Evolutionary conservation across 164 flowering plant species (phyloP).

Genomic region (Vitis rupestris): DNA sequence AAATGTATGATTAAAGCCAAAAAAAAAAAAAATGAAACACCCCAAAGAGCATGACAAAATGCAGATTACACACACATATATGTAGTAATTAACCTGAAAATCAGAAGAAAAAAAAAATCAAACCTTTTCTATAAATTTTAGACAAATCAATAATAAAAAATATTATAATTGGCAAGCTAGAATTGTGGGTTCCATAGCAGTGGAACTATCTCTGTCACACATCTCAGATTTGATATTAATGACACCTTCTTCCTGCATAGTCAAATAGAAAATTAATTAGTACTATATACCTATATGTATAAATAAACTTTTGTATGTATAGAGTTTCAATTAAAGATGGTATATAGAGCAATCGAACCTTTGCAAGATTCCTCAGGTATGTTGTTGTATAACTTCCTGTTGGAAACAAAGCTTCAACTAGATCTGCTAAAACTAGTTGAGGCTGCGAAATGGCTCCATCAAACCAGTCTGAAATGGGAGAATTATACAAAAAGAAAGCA

Average conservation of each 20-base stretch:
- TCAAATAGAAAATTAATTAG: not conserved
- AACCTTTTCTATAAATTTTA: too few relatives aligned
- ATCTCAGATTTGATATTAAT: constrained; percentile 45
- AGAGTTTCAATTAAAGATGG: not conserved
- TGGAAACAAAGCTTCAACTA: constrained; percentile 75
- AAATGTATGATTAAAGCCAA: too few relatives aligned
- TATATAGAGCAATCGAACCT: constrained; percentile 36
- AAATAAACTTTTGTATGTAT: not conserved
- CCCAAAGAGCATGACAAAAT: too few relatives aligned
- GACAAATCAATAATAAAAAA: too few relatives aligned
- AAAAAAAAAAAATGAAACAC: too few relatives aligned
- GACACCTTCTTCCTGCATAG: constrained; percentile 66
- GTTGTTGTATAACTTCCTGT: constrained; percentile 75
- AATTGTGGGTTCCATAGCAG: constrained; percentile 65
- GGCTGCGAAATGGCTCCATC: constrained; percentile 93
- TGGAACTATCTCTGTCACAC: constrained; percentile 61
- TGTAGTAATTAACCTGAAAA: too few relatives aligned
- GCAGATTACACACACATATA: too few relatives aligned
- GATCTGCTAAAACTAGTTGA: constrained; percentile 82
- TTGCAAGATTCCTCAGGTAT: constrained; percentile 78
- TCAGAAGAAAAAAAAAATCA: too few relatives aligned
- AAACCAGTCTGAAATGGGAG: constrained; percentile 57
- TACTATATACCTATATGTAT: not conserved
- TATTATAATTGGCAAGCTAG: constrained; percentile 33
- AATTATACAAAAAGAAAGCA: not conserved